These are phyloP conservation scores for Flammula alnicola DNA, from an alignment of 1,284 basidiomycete species.

Conservation along the genomic window DNA sequence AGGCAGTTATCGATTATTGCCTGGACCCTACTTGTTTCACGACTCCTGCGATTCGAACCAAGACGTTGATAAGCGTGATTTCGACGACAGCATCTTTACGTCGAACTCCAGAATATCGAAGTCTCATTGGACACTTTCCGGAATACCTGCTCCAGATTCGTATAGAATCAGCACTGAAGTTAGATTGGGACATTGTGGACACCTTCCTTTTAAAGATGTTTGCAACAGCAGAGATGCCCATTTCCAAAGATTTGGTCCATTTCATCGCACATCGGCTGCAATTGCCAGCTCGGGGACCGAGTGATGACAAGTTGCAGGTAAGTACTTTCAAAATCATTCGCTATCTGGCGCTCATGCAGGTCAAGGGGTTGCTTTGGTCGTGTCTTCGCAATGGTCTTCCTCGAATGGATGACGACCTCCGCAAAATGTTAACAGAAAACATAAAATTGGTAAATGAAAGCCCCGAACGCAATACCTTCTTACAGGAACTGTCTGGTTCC, in stretches of 20 bases:
- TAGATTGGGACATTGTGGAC: constrained; percentile 25
- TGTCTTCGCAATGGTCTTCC: constrained; percentile 20
- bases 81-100: constrained; percentile 25
- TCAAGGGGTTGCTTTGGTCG: constrained; percentile 20
- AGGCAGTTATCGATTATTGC: constrained; percentile 50
- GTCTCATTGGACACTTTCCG: constrained; percentile 22
- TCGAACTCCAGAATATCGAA: constrained; percentile 19
- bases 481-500: constrained; percentile 9
- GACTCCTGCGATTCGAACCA: constrained; percentile 39
- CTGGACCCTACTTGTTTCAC: constrained; percentile 45
- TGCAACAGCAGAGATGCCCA: constrained; percentile 13
- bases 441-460: constrained; percentile 10
- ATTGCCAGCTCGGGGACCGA: constrained; percentile 2
- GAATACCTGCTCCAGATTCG: constrained; percentile 24
- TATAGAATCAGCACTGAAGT: constrained; percentile 19
- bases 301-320: constrained; percentile 14
- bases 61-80: constrained; percentile 45
- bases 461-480: constrained; percentile 15
- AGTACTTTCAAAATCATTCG: neutral
- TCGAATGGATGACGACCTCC: constrained; percentile 8
- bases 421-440: constrained; percentile 10
- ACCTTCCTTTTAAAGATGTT: constrained; percentile 15
- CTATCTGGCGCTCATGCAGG: neutral
- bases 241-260: constrained; percentile 15
- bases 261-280: constrained; percentile 15